Conservation (phyloP, 2,329 filamentous ascomycete genomes). For the Hymenoscyphus repandus region DNA sequence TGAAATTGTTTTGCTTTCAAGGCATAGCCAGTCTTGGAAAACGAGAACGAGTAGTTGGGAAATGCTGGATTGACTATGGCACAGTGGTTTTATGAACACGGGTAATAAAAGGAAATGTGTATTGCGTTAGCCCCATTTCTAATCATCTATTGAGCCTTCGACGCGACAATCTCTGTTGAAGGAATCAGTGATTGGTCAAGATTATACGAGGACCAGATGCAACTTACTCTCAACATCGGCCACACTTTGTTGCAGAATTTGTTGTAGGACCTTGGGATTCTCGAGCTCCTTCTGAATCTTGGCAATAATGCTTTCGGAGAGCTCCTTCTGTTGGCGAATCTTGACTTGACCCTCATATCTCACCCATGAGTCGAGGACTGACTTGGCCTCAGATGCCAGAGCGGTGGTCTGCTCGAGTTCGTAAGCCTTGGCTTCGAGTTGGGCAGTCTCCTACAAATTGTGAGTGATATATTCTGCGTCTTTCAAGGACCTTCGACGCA, state of each 20-base stretch:
- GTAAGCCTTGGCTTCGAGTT: constrained; percentile 91
- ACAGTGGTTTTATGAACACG: constrained; percentile 53
- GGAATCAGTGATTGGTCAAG: constrained; percentile 31
- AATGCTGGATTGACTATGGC: constrained; percentile 45
- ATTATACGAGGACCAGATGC: background rate
- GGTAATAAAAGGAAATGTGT: constrained; percentile 47
- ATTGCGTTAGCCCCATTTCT: constrained; percentile 25
- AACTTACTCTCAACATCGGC: constrained; percentile 90
- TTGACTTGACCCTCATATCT: constrained; percentile 98
- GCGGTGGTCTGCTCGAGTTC: constrained; percentile 96
- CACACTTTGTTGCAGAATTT: constrained; percentile 96
- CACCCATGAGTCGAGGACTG: constrained; percentile 96
- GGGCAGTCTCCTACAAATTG: constrained; percentile 67
- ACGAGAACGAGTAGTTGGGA: background rate
- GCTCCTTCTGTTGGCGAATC: constrained; percentile 95
- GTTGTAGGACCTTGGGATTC: constrained; percentile 94
- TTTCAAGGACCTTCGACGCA: constrained; percentile 37
- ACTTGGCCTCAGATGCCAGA: constrained; percentile 87
- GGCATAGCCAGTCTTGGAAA: background rate
- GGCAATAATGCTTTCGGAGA: constrained; percentile 86
- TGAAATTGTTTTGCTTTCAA: background rate
- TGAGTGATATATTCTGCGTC: constrained; percentile 4
- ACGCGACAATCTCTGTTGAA: constrained; percentile 52
- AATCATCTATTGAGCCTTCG: constrained; percentile 57
- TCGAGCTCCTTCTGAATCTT: constrained; percentile 99